These are phyloP conservation scores for Panaeolus papilionaceus DNA, from an alignment of 768 basidiomycete species.

Conservation along the genomic window DNA sequence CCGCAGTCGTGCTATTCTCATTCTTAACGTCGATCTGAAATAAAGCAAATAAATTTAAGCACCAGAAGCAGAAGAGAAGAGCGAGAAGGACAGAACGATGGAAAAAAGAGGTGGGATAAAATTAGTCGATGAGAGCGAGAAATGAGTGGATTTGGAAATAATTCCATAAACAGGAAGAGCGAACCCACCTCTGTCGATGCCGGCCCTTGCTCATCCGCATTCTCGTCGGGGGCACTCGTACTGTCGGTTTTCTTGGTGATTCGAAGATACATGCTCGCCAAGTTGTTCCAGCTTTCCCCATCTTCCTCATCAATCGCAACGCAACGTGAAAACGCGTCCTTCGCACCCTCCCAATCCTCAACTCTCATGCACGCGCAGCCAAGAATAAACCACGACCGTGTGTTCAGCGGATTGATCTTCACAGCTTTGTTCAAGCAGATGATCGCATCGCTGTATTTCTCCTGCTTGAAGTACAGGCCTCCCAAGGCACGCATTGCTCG, in stretches of 20 bases:
- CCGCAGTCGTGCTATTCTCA: neutral
- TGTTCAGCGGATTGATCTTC: constrained; percentile 85
- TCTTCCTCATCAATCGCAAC: constrained; percentile 95
- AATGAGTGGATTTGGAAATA: constrained; percentile 8
- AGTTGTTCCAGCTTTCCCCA: constrained; percentile 97
- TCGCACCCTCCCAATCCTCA: constrained; percentile 86
- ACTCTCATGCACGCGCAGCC: constrained; percentile 87
- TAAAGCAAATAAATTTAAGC: constrained; percentile 3
- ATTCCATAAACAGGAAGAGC: constrained; percentile 12
- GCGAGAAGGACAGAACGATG: neutral
- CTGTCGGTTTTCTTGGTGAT: constrained; percentile 50
- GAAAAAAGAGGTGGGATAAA: neutral
- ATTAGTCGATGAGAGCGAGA: constrained; percentile 8
- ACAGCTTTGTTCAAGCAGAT: constrained; percentile 76
- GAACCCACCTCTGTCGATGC: constrained; percentile 29
- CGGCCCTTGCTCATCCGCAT: constrained; percentile 33
- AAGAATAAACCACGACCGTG: constrained; percentile 96
- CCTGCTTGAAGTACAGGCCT: constrained; percentile 76
- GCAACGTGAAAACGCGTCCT: constrained; percentile 83
- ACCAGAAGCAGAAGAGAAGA: constrained; percentile 15
- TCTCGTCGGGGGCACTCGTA: constrained; percentile 29
- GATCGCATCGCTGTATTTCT: constrained; percentile 68
- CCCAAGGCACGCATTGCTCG: constrained; percentile 94
- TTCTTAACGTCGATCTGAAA: constrained; percentile 15
- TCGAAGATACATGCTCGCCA: constrained; percentile 93